A percentile compares a stretch with the other conserved stretches of the same genome.
Conservation (phyloP, 2,329 filamentous ascomycete species). For the Ceratocystis cubensis region DNA sequence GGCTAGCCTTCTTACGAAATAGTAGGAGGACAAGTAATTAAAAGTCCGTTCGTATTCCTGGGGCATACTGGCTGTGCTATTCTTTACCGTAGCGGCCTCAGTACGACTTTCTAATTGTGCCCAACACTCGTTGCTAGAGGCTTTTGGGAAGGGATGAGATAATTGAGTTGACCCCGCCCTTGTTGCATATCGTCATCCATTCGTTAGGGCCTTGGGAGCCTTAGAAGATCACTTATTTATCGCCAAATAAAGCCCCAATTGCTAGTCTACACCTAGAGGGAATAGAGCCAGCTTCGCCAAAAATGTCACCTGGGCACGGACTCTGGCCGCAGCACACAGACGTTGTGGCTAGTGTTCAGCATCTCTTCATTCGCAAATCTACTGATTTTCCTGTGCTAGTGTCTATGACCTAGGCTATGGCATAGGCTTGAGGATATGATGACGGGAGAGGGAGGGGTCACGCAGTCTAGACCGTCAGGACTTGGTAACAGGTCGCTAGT, state of each 20-base stretch:
- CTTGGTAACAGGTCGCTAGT: no score
- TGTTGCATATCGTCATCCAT: no score
- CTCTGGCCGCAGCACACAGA: not conserved
- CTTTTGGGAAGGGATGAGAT: not conserved
- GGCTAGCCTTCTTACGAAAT: not conserved
- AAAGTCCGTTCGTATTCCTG: not conserved
- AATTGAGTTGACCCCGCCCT: no score
- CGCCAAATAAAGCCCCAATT: not conserved
- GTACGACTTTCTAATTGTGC: not conserved
- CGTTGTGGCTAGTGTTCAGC: not conserved
- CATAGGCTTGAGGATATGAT: no score
- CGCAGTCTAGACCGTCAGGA: no score
- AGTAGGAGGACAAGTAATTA: not conserved
- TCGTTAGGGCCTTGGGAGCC: no score
- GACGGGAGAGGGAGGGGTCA: no score
- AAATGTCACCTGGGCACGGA: conserved; percentile 2
- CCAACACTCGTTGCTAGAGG: not conserved
- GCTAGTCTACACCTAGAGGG: not conserved
- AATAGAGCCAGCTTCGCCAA: not conserved
- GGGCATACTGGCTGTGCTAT: not conserved
- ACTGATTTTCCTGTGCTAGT: not conserved
- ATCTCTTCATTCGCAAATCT: not conserved
- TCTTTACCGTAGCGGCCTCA: not conserved
- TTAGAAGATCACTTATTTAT: not conserved
- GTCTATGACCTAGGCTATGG: not conserved